phyloP scores from a whole-genome alignment of 306 rosid genomes.

The Cicer bijugum region DNA sequence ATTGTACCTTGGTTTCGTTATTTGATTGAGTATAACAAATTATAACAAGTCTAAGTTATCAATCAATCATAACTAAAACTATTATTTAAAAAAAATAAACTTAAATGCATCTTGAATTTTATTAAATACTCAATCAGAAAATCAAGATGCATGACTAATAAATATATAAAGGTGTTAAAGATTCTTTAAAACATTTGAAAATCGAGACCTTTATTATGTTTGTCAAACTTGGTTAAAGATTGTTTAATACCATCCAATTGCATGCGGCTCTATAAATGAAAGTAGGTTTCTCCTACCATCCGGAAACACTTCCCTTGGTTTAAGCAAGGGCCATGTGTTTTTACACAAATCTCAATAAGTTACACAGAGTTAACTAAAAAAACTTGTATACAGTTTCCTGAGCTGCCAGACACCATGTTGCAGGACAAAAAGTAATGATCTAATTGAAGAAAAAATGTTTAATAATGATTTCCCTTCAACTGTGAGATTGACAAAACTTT shows the following conservation, averaged over 20 bases:
- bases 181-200: constrained; percentile 10
- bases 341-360: constrained; percentile 30
- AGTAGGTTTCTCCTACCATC: constrained; percentile 18
- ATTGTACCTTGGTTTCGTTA: not conserved
- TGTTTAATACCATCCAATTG: constrained; percentile 15
- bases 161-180: not conserved
- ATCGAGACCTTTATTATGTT: not conserved
- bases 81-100: not conserved
- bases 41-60: not conserved
- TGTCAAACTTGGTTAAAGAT: not conserved
- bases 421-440: constrained; percentile 12
- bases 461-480: constrained; percentile 20
- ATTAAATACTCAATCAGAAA: not conserved
- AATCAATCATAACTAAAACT: not conserved
- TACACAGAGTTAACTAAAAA: not conserved
- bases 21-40: not conserved
- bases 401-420: constrained; percentile 25
- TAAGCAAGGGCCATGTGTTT: constrained; percentile 36
- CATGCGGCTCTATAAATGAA: constrained; percentile 1
- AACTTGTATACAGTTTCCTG: constrained; percentile 6
- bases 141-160: not conserved
- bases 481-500: constrained; percentile 38
- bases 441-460: constrained; percentile 3
- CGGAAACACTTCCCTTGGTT: constrained; percentile 40
- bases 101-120: not conserved